Evolutionary conservation across 805 yeast species (phyloP), one percentile per base, ranked within the genome.

Genomic region (Cyberlindnera meyerae): DNA sequence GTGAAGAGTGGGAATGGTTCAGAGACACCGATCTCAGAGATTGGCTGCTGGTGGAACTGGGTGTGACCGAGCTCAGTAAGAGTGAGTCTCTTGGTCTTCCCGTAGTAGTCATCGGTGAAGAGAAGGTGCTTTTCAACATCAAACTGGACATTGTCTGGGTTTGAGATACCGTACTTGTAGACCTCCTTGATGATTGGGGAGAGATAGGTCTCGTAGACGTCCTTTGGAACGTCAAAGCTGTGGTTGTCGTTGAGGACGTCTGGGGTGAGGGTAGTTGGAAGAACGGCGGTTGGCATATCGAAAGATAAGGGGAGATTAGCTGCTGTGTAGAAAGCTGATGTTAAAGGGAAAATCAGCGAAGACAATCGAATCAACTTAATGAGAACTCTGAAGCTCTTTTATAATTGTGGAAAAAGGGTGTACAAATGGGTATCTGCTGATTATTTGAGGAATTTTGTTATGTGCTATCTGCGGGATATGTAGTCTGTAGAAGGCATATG

Each of bases 1-100:
- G 79, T 74, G 57, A 77, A 77, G 31, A 77, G 60, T 4, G 79
- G 79, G 55, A 77, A 77, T 2, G 82, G 79, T 37, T 71, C 77
- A 36, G 72, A 62, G 16, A 73, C 81, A 14, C 78, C 83, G 47
- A 75, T 63, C 3, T 67, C 68, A 16, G 76, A 66, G 36, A 77
- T 71, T 51, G 73, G 78, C 40, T 63, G 58, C 28, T 64, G 63
- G 44, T 61, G 55, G 28, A 66, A 48, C 8, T 38, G 29, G 5
- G 41, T 39, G 38, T 68, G 54, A 1, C 75, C 77, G 39, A 77
- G 60, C 41, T 76, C 79, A 31, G 61, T 68, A 68, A 75, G 65
- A 3, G 70, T 63, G 32, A 63, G 55, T 33, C 55, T 57, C 39
- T 63, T 57, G 16, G 68, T 65, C 20, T 51, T 55, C 9, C 58